A percentile compares a stretch with the other conserved stretches of the same genome.
These are phyloP conservation scores for Linnemannia hyalina DNA, from an alignment of 192 early-diverging fungal genomes.

Conservation along the genomic window DNA sequence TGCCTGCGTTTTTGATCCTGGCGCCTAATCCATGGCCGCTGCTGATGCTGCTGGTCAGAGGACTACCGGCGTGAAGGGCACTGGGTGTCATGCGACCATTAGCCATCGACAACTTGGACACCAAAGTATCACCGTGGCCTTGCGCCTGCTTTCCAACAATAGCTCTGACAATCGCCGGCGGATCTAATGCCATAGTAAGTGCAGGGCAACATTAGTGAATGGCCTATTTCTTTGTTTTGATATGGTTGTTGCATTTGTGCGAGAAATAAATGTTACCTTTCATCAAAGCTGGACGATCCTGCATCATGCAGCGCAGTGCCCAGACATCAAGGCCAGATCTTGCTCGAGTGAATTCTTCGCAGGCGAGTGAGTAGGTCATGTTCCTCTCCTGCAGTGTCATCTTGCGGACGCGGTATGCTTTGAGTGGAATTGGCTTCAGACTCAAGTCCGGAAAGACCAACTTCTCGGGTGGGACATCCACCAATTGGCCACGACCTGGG, in stretches of 20 bases:
- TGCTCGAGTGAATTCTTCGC: slow-evolving; percentile 42
- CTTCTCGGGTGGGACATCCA: slow-evolving; percentile 15
- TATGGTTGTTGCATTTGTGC: too few relatives aligned
- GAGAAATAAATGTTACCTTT: slow-evolving; percentile 23
- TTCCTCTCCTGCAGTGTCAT: slow-evolving; percentile 33
- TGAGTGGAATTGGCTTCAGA: slow-evolving; percentile 34
- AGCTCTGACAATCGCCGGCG: slow-evolving; percentile 39
- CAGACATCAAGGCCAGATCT: slow-evolving; percentile 41
- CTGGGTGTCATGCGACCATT: slow-evolving; percentile 26
- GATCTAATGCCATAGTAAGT: slow-evolving; percentile 18
- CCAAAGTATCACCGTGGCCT: background rate
- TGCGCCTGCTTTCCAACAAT: slow-evolving; percentile 23
- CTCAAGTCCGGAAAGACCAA: slow-evolving; percentile 48
- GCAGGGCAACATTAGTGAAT: background rate
- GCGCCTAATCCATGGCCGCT: slow-evolving; percentile 22
- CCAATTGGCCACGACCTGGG: slow-evolving; percentile 14
- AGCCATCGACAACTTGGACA: background rate
- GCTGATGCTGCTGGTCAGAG: slow-evolving; percentile 7
- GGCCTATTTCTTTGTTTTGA: background rate
- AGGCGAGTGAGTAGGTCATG: slow-evolving; percentile 24
- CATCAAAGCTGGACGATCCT: slow-evolving; percentile 47
- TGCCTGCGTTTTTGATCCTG: slow-evolving; percentile 46
- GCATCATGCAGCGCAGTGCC: slow-evolving; percentile 43
- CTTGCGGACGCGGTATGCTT: slow-evolving; percentile 39
- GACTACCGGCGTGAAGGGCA: background rate